Percentiles rank a stretch among this genome's conserved stretches.
These are phyloP conservation scores for Colletotrichum sp. DNA, from an alignment of 2,329 filamentous ascomycete genomes.

Conservation along the genomic window DNA sequence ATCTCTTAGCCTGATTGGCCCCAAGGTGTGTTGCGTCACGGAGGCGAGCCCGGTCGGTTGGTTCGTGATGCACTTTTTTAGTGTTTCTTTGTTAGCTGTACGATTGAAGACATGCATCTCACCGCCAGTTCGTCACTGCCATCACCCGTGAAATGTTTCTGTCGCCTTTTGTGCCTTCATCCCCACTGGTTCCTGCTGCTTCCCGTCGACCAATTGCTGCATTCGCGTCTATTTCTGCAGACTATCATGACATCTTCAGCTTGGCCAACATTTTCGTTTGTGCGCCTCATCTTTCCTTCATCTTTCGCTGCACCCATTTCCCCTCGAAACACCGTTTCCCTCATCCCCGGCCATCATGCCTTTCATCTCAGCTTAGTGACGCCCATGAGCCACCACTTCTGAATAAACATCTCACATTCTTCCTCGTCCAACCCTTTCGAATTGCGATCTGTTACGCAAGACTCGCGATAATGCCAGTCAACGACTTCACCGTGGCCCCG, in stretches of 20 bases:
- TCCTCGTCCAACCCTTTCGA: background rate
- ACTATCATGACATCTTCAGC: background rate
- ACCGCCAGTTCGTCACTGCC: background rate
- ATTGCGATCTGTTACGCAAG: background rate
- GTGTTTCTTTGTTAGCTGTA: background rate
- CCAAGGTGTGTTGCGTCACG: background rate
- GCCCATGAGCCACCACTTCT: background rate
- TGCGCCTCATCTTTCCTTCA: background rate
- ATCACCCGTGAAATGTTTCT: background rate
- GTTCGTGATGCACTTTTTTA: background rate
- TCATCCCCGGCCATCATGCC: background rate
- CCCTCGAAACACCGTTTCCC: background rate
- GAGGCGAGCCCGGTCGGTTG: background rate
- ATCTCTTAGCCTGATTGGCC: background rate
- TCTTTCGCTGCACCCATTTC: background rate
- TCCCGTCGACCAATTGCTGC: background rate
- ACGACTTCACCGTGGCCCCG: background rate
- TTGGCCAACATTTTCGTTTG: background rate
- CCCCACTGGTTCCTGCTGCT: background rate
- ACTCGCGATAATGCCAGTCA: background rate
- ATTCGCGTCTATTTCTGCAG: background rate
- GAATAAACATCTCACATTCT: background rate
- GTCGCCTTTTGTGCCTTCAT: background rate
- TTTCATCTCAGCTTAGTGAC: background rate
- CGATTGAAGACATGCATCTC: background rate